Base-by-base conservation (phyloP, 1,139 yeast genomes). In the Wickerhamomyces sp. region DNA sequence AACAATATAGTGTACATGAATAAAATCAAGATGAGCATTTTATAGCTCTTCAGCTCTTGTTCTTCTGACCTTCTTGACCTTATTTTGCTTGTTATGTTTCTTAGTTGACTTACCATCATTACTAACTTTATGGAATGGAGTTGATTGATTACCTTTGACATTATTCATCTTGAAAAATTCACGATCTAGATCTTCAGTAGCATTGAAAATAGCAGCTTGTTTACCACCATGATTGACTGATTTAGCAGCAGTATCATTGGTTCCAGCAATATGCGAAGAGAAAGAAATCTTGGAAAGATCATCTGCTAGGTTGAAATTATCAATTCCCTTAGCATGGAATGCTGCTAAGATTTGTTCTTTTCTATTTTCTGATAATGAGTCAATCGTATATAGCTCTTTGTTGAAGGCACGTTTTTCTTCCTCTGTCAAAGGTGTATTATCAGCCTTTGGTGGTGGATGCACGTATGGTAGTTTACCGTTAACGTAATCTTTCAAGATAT, bases 401-500 rank as follows among this genome's bases (percentile, higher is more conserved):
- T 94, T 94, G 70, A 90, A 93, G 40, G 73, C 77, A 46, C 71
- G 65, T 55, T 78, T 77, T 50, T 81, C 81, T n/a, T 73, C 77
- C 18, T 68, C 72, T 2, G 72, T 63, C 40, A 69, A 63, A 35
- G 73, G 73, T 14, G 42, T 36, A 47, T 75, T 76, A 29, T 66
- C 73, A 18, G 66, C 45, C 40, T 71, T 73, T 44, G 96, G 97
- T 37, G 99, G 99, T 10, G 98, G 97, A 52, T 82, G 84, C 37
- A 89, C 84, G 60, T 78, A 91, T 43, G 89, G 72, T 48, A 94
- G 72, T 64, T 89, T 91, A 54, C 98, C 99, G 62, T 79, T 88
- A 37, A 94, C 97, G 59, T 90, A 93, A 67, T 94, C 99, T 68
- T 94, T 94, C 60, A 94, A 74, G 48, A 94, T 80, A 55, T 88